phyloP scores from a whole-genome alignment of 495 filamentous ascomycete genomes.

The Pyrenopolyporus hunteri region DNA sequence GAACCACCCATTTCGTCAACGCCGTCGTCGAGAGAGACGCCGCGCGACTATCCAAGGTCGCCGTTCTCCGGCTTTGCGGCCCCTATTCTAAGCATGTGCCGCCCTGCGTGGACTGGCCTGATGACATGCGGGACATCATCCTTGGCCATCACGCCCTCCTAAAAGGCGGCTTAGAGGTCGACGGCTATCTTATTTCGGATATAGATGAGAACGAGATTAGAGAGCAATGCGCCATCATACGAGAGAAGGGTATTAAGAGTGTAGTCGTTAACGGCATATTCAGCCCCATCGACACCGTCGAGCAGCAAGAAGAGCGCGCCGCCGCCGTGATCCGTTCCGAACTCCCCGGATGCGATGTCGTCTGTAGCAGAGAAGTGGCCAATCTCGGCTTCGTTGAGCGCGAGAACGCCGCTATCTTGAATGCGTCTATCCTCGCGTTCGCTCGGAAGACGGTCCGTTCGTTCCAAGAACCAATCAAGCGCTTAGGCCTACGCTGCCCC shows the following conservation, averaged over 20 bases:
- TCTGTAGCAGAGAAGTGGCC: constrained; percentile 56
- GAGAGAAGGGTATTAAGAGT: constrained; percentile 50
- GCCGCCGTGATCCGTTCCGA: constrained; percentile 51
- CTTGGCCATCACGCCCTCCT: constrained; percentile 53
- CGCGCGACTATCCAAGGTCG: constrained; percentile 57
- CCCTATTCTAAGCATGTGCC: constrained; percentile 61
- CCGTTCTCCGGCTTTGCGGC: constrained; percentile 60
- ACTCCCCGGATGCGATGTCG: constrained; percentile 55
- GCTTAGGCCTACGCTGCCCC: constrained; percentile 54
- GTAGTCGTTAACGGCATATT: constrained; percentile 66
- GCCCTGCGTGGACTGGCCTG: constrained; percentile 59
- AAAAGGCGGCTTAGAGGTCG: constrained; percentile 57
- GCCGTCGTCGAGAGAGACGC: constrained; percentile 64
- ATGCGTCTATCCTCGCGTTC: constrained; percentile 59
- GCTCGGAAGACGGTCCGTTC: constrained; percentile 56
- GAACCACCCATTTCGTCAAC: constrained; percentile 70
- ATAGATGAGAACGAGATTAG: constrained; percentile 55
- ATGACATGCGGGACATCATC: constrained; percentile 53
- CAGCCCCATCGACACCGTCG: constrained; percentile 59
- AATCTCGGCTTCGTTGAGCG: constrained; percentile 61
- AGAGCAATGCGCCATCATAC: constrained; percentile 49
- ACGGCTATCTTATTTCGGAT: constrained; percentile 54
- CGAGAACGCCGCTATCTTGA: constrained; percentile 63
- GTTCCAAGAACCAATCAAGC: constrained; percentile 54
- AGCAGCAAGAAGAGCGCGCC: constrained; percentile 56